Percentiles rank a stretch among this genome's conserved stretches.
Evolutionary conservation across 108 stramenopile genomes (phyloP).

Genomic region (Cyclotella sp.): DNA sequence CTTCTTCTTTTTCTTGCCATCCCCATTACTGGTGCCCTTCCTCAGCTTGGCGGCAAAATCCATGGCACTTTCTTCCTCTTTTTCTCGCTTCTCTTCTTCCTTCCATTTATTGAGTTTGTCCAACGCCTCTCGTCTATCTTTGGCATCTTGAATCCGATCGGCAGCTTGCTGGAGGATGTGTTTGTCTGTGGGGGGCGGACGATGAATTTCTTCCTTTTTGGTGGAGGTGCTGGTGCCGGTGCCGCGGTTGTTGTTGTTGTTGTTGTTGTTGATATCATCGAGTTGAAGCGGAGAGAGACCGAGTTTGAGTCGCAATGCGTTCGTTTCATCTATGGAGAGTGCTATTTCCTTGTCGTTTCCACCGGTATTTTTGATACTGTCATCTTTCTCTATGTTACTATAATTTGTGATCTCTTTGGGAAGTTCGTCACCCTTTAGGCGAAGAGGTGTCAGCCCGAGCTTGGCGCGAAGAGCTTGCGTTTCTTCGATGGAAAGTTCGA

Average conservation of each 20-base stretch:
- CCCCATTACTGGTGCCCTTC: conserved; percentile 7
- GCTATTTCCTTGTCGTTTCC: conserved; percentile 37
- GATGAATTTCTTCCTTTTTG: conserved; percentile 45
- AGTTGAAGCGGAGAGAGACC: conserved; percentile 69
- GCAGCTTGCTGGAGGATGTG: conserved; percentile 43
- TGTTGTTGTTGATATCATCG: conserved; percentile 8
- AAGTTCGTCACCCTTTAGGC: not conserved
- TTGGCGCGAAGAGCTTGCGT: conserved; percentile 80
- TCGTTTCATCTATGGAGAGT: conserved; percentile 83
- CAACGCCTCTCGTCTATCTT: conserved; percentile 58
- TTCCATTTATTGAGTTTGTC: conserved; percentile 36
- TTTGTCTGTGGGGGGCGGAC: conserved; percentile 59
- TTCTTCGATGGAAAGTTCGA: conserved; percentile 87
- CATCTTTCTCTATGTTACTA: not conserved
- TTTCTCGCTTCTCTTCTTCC: conserved; percentile 13
- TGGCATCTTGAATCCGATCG: conserved; percentile 67
- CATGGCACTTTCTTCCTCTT: conserved; percentile 43
- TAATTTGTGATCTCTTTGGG: not conserved
- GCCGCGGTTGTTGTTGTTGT: conserved; percentile 27
- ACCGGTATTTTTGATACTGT: not conserved
- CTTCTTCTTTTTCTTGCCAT: conserved; percentile 42
- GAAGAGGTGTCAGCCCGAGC: conserved; percentile 76
- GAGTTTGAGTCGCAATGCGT: conserved; percentile 68
- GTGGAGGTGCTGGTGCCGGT: conserved; percentile 8
- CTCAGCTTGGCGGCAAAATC: conserved; percentile 75